phyloP scores from a whole-genome alignment of 164 flowering plant species.

The Buxus sempervirens region DNA sequence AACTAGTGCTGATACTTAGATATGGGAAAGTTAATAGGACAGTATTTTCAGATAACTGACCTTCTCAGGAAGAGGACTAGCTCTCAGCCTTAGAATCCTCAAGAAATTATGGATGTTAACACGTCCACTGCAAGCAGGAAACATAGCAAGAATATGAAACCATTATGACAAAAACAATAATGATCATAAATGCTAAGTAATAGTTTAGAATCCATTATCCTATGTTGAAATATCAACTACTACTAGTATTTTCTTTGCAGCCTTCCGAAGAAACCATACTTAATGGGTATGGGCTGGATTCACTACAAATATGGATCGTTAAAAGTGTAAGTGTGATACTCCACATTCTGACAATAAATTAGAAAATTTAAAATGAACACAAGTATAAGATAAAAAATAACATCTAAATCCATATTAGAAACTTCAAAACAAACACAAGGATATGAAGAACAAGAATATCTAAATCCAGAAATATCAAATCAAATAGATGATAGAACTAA shows the following conservation, averaged over 20 bases:
- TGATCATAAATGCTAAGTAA: neutral
- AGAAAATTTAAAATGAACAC: too few relatives aligned
- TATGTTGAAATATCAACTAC: neutral
- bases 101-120: constrained; percentile 52
- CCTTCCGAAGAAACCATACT: neutral
- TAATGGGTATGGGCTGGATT: neutral
- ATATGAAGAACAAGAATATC: neutral
- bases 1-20: neutral
- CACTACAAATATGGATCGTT: neutral
- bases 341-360: too few relatives aligned
- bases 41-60: constrained; percentile 31
- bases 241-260: too few relatives aligned
- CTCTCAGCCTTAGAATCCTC: constrained; percentile 52
- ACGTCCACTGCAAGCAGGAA: constrained; percentile 60
- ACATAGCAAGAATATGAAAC: constrained; percentile 6
- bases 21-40: neutral
- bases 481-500: neutral
- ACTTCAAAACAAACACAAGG: neutral
- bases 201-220: neutral
- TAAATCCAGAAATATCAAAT: neutral
- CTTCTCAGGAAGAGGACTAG: constrained; percentile 63
- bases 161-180: neutral
- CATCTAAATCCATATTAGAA: too few relatives aligned
- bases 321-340: too few relatives aligned
- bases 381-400: too few relatives aligned